Percentiles rank a stretch among this genome's conserved stretches.
phyloP scores from a whole-genome alignment of 768 basidiomycete species.

The Lentinus brumalis region DNA sequence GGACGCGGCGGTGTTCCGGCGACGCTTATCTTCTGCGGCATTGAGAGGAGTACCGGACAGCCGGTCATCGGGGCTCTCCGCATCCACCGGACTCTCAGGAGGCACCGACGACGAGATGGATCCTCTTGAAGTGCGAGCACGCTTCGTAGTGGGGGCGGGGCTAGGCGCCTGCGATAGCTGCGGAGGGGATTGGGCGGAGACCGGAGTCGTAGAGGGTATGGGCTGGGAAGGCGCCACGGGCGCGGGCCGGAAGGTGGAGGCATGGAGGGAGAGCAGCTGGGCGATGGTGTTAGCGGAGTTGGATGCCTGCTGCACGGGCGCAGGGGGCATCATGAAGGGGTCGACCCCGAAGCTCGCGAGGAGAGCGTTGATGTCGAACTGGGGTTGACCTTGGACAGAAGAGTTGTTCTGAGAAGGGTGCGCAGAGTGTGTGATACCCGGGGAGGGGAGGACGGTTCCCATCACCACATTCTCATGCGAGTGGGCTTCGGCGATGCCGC shows the following conservation, averaged over 20 bases:
- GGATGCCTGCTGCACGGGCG: conserved; percentile 30
- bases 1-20: conserved; percentile 89
- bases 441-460: conserved; percentile 43
- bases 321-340: conserved; percentile 40
- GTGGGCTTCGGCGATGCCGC: conserved; percentile 48
- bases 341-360: conserved; percentile 43
- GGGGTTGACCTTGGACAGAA: conserved; percentile 33
- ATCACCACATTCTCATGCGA: conserved; percentile 63
- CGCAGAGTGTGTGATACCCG: conserved; percentile 15
- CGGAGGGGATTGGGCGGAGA: conserved; percentile 13
- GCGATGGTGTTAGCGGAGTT: conserved; percentile 56
- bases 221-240: neutral
- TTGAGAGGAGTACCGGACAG: conserved; percentile 36
- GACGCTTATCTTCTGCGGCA: conserved; percentile 86
- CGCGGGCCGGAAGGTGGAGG: conserved; percentile 33
- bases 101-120: conserved; percentile 18
- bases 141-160: conserved; percentile 44
- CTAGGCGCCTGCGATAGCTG: conserved; percentile 23
- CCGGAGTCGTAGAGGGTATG: conserved; percentile 2
- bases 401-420: conserved; percentile 22
- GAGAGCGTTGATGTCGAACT: conserved; percentile 45
- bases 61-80: conserved; percentile 34
- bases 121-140: conserved; percentile 44
- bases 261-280: conserved; percentile 67
- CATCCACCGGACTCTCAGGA: conserved; percentile 32